Evolutionary conservation across 495 filamentous ascomycete species (phyloP).

Genomic region (Aspergillus avenaceus): DNA sequence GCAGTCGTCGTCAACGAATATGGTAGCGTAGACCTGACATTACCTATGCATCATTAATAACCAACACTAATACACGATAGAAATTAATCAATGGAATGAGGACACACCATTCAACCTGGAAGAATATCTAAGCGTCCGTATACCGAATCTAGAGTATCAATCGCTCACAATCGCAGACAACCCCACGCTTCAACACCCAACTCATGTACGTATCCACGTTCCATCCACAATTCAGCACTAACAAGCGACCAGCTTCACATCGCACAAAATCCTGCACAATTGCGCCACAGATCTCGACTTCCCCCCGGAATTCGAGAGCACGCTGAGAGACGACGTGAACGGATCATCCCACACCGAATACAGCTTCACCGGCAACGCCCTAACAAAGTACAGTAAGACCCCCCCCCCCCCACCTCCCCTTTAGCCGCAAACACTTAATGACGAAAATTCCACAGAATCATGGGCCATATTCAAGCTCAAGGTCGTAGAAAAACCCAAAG

Average conservation of each 20-base stretch:
- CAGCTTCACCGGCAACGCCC: neutral
- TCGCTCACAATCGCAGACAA: neutral
- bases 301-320: slow-evolving; percentile 1
- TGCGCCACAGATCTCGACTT: neutral
- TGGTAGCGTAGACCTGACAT: neutral
- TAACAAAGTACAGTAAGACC: slow-evolving; percentile 1
- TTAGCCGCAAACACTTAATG: too few species aligned
- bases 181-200: neutral
- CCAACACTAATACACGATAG: neutral
- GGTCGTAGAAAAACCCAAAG: neutral
- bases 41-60: neutral
- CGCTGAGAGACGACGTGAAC: slow-evolving; percentile 9
- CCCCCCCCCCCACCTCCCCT: too few species aligned
- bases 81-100: neutral
- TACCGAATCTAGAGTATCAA: too few species aligned
- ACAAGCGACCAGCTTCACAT: neutral
- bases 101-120: neutral
- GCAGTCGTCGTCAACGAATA: neutral
- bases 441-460: slow-evolving; percentile 1
- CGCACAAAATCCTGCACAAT: neutral
- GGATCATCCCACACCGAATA: slow-evolving; percentile 15
- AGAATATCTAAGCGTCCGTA: neutral
- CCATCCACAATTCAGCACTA: too few species aligned
- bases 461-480: slow-evolving; percentile 17
- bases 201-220: neutral